A percentile compares a stretch with the other conserved stretches of the same genome.
These are phyloP conservation scores for Capsella rubella DNA, from an alignment of 441 rosid genomes.

Conservation along the genomic window DNA sequence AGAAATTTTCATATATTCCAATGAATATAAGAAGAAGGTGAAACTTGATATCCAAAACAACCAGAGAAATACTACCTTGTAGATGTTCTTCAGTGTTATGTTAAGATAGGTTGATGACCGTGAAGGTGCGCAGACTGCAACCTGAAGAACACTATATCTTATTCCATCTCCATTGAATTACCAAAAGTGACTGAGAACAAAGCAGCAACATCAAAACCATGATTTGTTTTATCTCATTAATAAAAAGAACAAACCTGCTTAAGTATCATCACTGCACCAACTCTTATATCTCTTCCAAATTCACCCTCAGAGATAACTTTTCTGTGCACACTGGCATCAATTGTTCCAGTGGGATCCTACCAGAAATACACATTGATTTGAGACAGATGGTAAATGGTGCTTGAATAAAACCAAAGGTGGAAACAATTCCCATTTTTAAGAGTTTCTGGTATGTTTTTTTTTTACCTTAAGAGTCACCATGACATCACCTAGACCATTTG, in stretches of 20 bases:
- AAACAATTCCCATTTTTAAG: slow-evolving; percentile 9
- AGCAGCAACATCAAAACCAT: slow-evolving; percentile 3
- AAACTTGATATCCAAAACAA: slow-evolving; percentile 10
- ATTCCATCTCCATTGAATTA: slow-evolving; percentile 28
- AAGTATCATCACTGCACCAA: slow-evolving; percentile 76
- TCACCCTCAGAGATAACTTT: slow-evolving; percentile 62
- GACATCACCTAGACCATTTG: slow-evolving; percentile 85
- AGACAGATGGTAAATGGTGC: not conserved
- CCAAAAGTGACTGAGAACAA: slow-evolving; percentile 8
- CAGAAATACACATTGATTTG: slow-evolving; percentile 29
- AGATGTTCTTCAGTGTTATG: slow-evolving; percentile 71
- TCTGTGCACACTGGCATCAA: slow-evolving; percentile 75
- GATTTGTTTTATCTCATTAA: slow-evolving; percentile 12
- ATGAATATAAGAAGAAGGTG: slow-evolving; percentile 15
- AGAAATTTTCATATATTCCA: not conserved
- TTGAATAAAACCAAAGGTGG: slow-evolving; percentile 5
- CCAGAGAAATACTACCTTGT: slow-evolving; percentile 57
- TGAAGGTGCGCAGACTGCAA: slow-evolving; percentile 73
- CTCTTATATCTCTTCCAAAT: slow-evolving; percentile 65
- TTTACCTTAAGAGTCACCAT: slow-evolving; percentile 89
- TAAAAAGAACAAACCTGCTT: slow-evolving; percentile 59
- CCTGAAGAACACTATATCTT: slow-evolving; percentile 56
- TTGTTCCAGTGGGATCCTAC: slow-evolving; percentile 85
- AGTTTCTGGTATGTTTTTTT: slow-evolving; percentile 5
- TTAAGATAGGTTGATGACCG: slow-evolving; percentile 65